These are phyloP conservation scores for Paraconiothyrium sp. DNA, from an alignment of 2,329 filamentous ascomycete genomes.

Conservation along the genomic window DNA sequence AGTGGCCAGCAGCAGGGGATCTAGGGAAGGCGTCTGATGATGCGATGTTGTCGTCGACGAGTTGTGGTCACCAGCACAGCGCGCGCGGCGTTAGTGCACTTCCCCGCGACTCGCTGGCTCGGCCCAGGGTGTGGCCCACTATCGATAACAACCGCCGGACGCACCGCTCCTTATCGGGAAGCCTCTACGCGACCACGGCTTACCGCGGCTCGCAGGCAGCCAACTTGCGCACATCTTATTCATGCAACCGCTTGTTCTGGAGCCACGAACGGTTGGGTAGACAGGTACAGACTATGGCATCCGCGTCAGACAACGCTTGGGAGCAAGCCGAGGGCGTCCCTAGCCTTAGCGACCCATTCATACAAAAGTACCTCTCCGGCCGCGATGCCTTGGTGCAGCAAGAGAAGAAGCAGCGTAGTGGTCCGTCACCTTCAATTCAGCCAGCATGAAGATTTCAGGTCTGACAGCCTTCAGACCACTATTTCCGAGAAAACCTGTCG, in stretches of 20 bases:
- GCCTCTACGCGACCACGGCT: conserved; percentile 6
- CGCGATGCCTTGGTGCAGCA: conserved; percentile 79
- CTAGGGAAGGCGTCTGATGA: conserved; percentile 27
- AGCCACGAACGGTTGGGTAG: background rate
- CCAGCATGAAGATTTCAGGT: conserved; percentile 15
- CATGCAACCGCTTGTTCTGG: background rate
- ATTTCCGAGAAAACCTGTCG: conserved; percentile 78
- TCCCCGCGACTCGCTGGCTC: background rate
- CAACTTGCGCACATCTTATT: background rate
- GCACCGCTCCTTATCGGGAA: conserved; percentile 7
- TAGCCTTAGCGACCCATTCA: conserved; percentile 72
- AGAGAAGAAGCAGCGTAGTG: conserved; percentile 84
- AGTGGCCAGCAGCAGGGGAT: background rate
- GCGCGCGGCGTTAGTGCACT: conserved; percentile 8
- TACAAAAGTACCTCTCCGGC: conserved; percentile 82
- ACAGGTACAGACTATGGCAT: conserved; percentile 30
- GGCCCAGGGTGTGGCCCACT: background rate
- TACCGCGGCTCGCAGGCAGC: conserved; percentile 1
- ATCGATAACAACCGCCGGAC: background rate
- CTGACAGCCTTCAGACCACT: conserved; percentile 64
- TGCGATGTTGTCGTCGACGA: conserved; percentile 25
- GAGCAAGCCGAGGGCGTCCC: conserved; percentile 54
- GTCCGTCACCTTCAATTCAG: conserved; percentile 56
- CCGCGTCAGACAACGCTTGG: conserved; percentile 49
- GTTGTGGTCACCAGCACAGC: conserved; percentile 17